Evolutionary conservation across 2,329 filamentous ascomycete species (phyloP).

Genomic region (Diplodia intermedia): DNA sequence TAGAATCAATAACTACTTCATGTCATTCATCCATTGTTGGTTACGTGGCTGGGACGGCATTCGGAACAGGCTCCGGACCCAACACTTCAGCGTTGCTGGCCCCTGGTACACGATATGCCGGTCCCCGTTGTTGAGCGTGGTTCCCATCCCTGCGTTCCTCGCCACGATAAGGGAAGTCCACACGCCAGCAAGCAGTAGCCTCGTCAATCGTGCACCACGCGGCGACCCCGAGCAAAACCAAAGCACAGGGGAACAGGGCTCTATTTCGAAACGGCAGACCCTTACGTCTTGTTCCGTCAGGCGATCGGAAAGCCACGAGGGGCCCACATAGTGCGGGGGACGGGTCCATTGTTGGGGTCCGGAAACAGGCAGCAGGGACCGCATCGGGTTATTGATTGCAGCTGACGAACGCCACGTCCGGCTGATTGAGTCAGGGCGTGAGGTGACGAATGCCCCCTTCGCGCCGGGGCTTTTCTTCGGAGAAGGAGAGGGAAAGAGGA

Average conservation of each 20-base stretch:
- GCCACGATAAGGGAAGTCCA: neutral
- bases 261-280: conserved; percentile 5
- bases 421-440: neutral
- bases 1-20: neutral
- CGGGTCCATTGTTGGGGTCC: conserved; percentile 13
- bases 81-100: neutral
- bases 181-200: neutral
- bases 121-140: neutral
- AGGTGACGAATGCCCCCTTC: neutral
- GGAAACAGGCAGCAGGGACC: neutral
- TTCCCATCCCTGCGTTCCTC: neutral
- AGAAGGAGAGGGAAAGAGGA: neutral
- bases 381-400: neutral
- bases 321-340: conserved; percentile 6
- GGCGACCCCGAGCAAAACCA: neutral
- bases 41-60: neutral
- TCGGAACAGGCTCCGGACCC: neutral
- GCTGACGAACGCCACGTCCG: neutral
- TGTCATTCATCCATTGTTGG: neutral
- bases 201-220: neutral
- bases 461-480: neutral
- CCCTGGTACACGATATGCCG: neutral
- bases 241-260: neutral
- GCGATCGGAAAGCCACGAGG: conserved; percentile 2
- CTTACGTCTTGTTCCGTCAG: neutral